phyloP scores from a whole-genome alignment of 805 yeast species.

The Jamesozyma lodderae region DNA sequence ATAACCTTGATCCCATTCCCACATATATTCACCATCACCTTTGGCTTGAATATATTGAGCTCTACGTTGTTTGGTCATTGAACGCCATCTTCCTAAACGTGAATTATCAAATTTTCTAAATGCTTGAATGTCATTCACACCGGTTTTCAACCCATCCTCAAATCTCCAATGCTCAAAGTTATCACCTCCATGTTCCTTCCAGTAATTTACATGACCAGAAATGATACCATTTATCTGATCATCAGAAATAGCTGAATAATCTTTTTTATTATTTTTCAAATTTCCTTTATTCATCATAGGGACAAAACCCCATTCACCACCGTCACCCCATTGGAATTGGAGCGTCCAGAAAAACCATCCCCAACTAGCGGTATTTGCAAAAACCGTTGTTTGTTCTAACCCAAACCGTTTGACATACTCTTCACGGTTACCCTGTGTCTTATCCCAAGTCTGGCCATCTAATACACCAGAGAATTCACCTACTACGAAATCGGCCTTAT shows the following conservation, averaged over 20 bases:
- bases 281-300: conserved; percentile 65
- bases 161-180: conserved; percentile 74
- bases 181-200: conserved; percentile 53
- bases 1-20: conserved; percentile 92
- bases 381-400: conserved; percentile 38
- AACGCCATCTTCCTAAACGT: conserved; percentile 59
- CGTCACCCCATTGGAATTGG: conserved; percentile 79
- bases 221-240: conserved; percentile 22
- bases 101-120: conserved; percentile 67
- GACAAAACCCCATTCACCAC: conserved; percentile 93
- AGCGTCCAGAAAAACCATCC: conserved; percentile 90
- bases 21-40: conserved; percentile 50
- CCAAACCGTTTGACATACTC: conserved; percentile 57
- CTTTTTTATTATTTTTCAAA: conserved; percentile 30
- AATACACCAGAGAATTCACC: conserved; percentile 91
- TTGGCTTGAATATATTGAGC: conserved; percentile 48
- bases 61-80: conserved; percentile 59
- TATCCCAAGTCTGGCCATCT: conserved; percentile 68
- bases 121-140: conserved; percentile 61
- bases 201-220: conserved; percentile 51
- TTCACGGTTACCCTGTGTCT: conserved; percentile 38
- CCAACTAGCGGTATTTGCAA: conserved; percentile 45
- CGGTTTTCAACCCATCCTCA: conserved; percentile 67
- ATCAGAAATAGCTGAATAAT: conserved; percentile 28
- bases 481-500: conserved; percentile 58